Conservation (phyloP, 495 filamentous ascomycete genomes). For the Penicillium crystallinum region DNA sequence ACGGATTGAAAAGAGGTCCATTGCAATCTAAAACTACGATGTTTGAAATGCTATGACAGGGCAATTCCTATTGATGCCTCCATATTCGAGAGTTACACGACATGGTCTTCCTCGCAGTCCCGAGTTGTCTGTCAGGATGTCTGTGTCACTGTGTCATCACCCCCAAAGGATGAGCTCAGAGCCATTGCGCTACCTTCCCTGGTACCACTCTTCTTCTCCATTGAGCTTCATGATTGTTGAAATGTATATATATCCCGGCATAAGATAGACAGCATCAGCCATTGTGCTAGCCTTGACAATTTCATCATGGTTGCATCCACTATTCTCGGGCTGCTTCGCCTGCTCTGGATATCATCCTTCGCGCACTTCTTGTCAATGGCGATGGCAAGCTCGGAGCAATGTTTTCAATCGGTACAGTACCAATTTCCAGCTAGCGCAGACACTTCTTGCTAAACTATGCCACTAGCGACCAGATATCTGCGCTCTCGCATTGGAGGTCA, state of each 20-base stretch:
- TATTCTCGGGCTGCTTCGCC: background rate
- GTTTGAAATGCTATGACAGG: no score
- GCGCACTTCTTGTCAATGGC: no score
- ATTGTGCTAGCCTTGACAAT: background rate
- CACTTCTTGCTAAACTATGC: background rate
- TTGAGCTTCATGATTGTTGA: background rate
- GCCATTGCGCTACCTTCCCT: no score
- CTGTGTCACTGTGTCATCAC: no score
- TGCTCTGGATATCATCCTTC: background rate
- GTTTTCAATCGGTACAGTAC: background rate
- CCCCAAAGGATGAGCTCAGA: no score
- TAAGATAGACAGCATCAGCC: background rate
- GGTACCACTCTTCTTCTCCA: background rate
- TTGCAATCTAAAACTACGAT: no score
- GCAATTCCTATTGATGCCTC: no score
- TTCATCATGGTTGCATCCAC: background rate
- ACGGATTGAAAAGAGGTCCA: no score
- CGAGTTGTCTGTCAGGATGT: no score
- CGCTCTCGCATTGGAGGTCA: background rate
- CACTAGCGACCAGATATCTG: constrained; percentile 1
- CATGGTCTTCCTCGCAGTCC: background rate
- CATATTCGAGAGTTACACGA: background rate
- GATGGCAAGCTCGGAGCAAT: background rate
- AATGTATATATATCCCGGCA: background rate
- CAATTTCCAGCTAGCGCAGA: no score